These are phyloP conservation scores for Candida manassasensis DNA, from an alignment of 805 yeast species.

Conservation along the genomic window DNA sequence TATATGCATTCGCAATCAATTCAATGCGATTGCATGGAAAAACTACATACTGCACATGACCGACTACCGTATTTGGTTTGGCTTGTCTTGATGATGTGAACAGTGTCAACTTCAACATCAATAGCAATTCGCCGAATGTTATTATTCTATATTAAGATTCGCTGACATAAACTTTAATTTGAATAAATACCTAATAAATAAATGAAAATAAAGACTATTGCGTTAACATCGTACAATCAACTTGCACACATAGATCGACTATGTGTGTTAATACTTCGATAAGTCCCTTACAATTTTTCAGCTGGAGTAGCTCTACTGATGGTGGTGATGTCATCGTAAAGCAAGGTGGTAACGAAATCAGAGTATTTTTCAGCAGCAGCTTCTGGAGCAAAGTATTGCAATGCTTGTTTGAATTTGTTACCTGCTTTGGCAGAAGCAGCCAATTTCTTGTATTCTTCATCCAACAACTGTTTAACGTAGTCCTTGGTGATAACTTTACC, in stretches of 20 bases:
- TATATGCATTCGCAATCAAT: too few species aligned
- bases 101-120: too few species aligned
- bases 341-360: constrained; percentile 71
- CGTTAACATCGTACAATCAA: constrained; percentile 1
- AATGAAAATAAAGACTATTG: not conserved
- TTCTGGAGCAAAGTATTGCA: constrained; percentile 67
- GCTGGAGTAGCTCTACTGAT: constrained; percentile 39
- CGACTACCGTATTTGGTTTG: too few species aligned
- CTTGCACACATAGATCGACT: not conserved
- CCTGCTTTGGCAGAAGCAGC: constrained; percentile 46
- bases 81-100: too few species aligned
- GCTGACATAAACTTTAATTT: not conserved
- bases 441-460: constrained; percentile 56
- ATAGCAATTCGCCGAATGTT: too few species aligned
- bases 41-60: too few species aligned
- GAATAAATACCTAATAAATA: constrained; percentile 1
- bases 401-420: constrained; percentile 67
- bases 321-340: constrained; percentile 69
- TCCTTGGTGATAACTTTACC: constrained; percentile 57
- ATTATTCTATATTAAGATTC: too few species aligned
- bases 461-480: constrained; percentile 51
- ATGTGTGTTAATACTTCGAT: not conserved
- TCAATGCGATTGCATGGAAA: too few species aligned
- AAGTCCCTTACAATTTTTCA: constrained; percentile 31
- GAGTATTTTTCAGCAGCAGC: constrained; percentile 67